Conservation (phyloP, 176 grass and related monocot genomes). For the Musa itinerans region DNA sequence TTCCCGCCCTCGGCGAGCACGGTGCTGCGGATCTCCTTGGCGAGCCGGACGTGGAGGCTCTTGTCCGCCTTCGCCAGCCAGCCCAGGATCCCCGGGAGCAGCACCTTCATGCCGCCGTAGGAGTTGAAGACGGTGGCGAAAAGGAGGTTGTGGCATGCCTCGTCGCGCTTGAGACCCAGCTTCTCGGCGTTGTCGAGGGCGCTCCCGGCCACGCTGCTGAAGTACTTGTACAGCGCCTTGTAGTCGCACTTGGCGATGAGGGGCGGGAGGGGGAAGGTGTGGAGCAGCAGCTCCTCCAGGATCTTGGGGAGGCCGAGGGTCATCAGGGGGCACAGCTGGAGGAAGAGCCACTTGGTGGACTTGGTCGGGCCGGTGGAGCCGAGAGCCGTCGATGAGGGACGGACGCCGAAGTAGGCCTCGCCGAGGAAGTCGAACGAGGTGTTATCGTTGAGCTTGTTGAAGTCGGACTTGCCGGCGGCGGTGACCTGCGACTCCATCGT, state of each 20-base stretch:
- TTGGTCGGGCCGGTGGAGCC: constrained; percentile 20
- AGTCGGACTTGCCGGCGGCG: constrained; percentile 22
- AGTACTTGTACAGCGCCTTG: constrained; percentile 48
- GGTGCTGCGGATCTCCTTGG: constrained; percentile 26
- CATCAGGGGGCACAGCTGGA: constrained; percentile 40
- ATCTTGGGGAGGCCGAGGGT: constrained; percentile 36
- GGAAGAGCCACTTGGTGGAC: constrained; percentile 46
- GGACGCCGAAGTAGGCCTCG: constrained; percentile 45
- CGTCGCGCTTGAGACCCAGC: constrained; percentile 37
- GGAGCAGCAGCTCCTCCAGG: constrained; percentile 54
- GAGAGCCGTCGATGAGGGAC: constrained; percentile 22
- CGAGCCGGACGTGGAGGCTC: constrained; percentile 33
- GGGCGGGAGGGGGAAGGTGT: constrained; percentile 36
- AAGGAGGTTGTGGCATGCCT: constrained; percentile 61
- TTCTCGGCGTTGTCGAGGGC: constrained; percentile 35
- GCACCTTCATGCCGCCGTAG: constrained; percentile 46
- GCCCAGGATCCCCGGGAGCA: constrained; percentile 33
- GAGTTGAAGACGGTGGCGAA: constrained; percentile 57
- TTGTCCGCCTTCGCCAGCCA: constrained; percentile 13
- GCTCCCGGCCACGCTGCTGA: not conserved
- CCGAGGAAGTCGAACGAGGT: constrained; percentile 55
- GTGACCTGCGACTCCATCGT: constrained; percentile 35
- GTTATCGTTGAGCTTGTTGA: constrained; percentile 45
- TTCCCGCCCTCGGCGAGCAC: constrained; percentile 31
- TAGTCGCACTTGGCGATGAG: constrained; percentile 39